A percentile compares a stretch with the other conserved stretches of the same genome.
Conservation (phyloP, 805 yeast genomes). For the Metschnikowia cerradonensis region DNA sequence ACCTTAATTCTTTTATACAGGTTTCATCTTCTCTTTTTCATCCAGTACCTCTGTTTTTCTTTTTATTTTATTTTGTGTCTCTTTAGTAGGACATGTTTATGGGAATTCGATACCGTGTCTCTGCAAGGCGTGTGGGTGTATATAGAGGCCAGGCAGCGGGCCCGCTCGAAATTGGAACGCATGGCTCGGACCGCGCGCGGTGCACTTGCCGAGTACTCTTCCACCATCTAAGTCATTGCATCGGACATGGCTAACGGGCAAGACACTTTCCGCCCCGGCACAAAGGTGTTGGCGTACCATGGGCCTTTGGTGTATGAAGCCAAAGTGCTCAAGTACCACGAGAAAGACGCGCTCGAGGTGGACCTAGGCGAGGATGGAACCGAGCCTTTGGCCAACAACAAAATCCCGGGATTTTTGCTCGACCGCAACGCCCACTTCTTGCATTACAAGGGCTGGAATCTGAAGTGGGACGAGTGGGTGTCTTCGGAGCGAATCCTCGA, state of each 20-base stretch:
- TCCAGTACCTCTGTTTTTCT: no score
- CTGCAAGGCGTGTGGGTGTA: no score
- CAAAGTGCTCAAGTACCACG: constrained; percentile 62
- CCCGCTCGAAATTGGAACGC: neutral
- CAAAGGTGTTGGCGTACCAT: constrained; percentile 66
- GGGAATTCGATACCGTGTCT: no score
- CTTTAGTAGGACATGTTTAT: no score
- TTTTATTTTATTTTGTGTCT: no score
- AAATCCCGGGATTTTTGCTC: constrained; percentile 24
- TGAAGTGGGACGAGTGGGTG: constrained; percentile 98
- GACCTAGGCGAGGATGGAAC: constrained; percentile 37
- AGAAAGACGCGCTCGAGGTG: constrained; percentile 44
- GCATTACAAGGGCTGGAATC: constrained; percentile 95
- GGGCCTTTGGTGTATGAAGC: constrained; percentile 92
- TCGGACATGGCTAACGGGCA: constrained; percentile 2
- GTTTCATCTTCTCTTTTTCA: no score
- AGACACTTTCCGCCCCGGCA: constrained; percentile 18
- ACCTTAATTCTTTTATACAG: no score
- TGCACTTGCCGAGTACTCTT: neutral
- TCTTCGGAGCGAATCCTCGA: constrained; percentile 62
- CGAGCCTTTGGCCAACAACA: constrained; percentile 30
- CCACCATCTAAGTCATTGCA: neutral
- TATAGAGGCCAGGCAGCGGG: no score
- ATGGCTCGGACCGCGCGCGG: neutral
- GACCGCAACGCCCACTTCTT: constrained; percentile 52